Percentiles rank a stretch among this genome's conserved stretches.
These are phyloP conservation scores for Carallia brachiata DNA, from an alignment of 345 rosid species.

Conservation along the genomic window DNA sequence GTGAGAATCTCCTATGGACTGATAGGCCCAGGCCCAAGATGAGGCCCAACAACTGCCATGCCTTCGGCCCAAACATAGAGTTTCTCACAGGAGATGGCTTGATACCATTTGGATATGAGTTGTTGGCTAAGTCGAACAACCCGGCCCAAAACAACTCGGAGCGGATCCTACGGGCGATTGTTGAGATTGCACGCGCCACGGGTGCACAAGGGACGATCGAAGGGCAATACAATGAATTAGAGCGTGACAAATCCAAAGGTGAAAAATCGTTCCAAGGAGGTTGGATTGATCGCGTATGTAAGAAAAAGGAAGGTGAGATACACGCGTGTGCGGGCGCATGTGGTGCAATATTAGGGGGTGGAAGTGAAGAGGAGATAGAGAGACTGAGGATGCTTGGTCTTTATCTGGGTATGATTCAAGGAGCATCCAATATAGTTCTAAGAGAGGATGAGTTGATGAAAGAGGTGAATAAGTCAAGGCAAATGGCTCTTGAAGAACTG, in stretches of 20 bases:
- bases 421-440: constrained; percentile 6
- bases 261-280: neutral
- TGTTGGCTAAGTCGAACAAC: constrained; percentile 27
- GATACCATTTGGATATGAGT: constrained; percentile 46
- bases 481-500: constrained; percentile 31
- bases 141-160: constrained; percentile 22
- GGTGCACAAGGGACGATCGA: constrained; percentile 46
- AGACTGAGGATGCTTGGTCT: constrained; percentile 43
- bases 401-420: constrained; percentile 44
- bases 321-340: constrained; percentile 55
- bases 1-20: constrained; percentile 26
- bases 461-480: constrained; percentile 25
- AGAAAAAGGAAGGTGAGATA: constrained; percentile 43
- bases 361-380: constrained; percentile 50
- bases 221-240: constrained; percentile 33
- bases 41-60: constrained; percentile 14
- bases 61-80: constrained; percentile 40
- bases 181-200: constrained; percentile 41
- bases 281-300: constrained; percentile 19
- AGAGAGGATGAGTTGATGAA: neutral
- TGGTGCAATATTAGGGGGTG: constrained; percentile 68
- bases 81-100: constrained; percentile 47
- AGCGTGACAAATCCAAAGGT: neutral
- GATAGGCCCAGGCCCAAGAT: constrained; percentile 16
- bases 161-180: constrained; percentile 39